These are phyloP conservation scores for Mycena chlorophos DNA, from an alignment of 768 basidiomycete species.

Conservation along the genomic window DNA sequence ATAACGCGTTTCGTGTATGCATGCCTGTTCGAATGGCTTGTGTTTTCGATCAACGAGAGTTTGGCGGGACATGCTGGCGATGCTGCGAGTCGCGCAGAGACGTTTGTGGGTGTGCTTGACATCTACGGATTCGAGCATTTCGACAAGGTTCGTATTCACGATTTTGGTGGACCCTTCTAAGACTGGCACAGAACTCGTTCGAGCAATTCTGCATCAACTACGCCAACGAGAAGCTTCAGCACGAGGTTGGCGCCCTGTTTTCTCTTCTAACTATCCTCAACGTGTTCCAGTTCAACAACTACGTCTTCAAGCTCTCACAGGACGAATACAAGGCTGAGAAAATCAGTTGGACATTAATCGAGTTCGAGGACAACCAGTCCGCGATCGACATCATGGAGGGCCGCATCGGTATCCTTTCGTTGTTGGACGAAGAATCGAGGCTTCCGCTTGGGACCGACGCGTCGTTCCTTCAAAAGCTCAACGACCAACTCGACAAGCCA, in stretches of 20 bases:
- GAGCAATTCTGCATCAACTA: slow-evolving; percentile 99
- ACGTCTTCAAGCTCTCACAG: slow-evolving; percentile 98
- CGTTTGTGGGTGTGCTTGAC: slow-evolving; percentile 98
- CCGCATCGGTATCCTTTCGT: slow-evolving; percentile 88
- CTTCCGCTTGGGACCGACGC: slow-evolving; percentile 89
- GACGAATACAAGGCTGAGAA: slow-evolving; percentile 98
- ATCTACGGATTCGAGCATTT: slow-evolving; percentile 98
- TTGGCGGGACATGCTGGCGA: slow-evolving; percentile 91
- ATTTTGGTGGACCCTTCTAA: slow-evolving; percentile 3
- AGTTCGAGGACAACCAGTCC: slow-evolving; percentile 98
- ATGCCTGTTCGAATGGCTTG: slow-evolving; percentile 97
- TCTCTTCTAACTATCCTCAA: background rate
- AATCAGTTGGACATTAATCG: slow-evolving; percentile 99
- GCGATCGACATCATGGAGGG: slow-evolving; percentile 99
- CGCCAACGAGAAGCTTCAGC: slow-evolving; percentile 96
- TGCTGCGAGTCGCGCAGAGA: slow-evolving; percentile 86
- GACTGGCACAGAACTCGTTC: slow-evolving; percentile 65
- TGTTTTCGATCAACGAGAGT: slow-evolving; percentile 95
- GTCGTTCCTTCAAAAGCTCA: slow-evolving; percentile 91
- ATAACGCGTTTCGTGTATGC: slow-evolving; percentile 99
- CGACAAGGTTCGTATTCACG: slow-evolving; percentile 66
- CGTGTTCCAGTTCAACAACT: slow-evolving; percentile 84
- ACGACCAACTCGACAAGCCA: slow-evolving; percentile 82
- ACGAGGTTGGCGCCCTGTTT: slow-evolving; percentile 64
- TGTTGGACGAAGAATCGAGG: slow-evolving; percentile 97